phyloP scores from a whole-genome alignment of 2,329 filamentous ascomycete species.

The Aspergillus ochraceoroseus region DNA sequence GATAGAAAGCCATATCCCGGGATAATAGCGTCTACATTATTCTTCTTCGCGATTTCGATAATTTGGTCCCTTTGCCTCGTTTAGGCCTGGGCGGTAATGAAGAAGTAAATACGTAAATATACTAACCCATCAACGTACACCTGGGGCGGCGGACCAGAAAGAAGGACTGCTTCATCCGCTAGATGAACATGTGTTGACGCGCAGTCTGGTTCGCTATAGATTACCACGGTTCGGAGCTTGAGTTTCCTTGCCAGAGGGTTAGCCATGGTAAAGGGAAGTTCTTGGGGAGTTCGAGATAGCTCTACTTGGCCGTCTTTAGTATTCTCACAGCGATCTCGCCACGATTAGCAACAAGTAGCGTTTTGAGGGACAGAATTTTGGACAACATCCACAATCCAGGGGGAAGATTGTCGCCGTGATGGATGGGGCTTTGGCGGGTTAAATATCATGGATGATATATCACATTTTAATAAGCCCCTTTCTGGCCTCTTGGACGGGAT shows the following conservation, averaged over 20 bases:
- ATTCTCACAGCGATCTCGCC: constrained; percentile 56
- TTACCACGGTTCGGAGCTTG: constrained; percentile 50
- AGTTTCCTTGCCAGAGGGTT: constrained; percentile 31
- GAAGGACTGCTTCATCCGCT: constrained; percentile 51
- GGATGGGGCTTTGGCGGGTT: not conserved
- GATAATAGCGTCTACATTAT: constrained; percentile 54
- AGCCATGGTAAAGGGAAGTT: constrained; percentile 9
- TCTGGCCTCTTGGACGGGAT: too few relatives aligned
- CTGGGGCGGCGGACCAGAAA: constrained; percentile 47
- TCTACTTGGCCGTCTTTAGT: constrained; percentile 47
- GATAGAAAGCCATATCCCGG: constrained; percentile 65
- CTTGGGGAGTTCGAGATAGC: too few relatives aligned
- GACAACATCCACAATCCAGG: too few relatives aligned
- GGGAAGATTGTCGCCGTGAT: too few relatives aligned
- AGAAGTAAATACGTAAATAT: too few relatives aligned
- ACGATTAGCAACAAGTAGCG: constrained; percentile 55
- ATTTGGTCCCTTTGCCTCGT: too few relatives aligned
- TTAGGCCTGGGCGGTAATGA: too few relatives aligned
- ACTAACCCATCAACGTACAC: constrained; percentile 47
- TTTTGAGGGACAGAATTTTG: too few relatives aligned
- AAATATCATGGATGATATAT: not conserved
- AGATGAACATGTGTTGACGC: constrained; percentile 51
- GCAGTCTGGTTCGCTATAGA: constrained; percentile 56
- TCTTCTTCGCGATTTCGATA: constrained; percentile 49
- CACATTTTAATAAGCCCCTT: too few relatives aligned